A percentile compares a stretch with the other conserved stretches of the same genome.
Evolutionary conservation across 768 basidiomycete genomes (phyloP).

Genomic region (Fomitopsis serialis): DNA sequence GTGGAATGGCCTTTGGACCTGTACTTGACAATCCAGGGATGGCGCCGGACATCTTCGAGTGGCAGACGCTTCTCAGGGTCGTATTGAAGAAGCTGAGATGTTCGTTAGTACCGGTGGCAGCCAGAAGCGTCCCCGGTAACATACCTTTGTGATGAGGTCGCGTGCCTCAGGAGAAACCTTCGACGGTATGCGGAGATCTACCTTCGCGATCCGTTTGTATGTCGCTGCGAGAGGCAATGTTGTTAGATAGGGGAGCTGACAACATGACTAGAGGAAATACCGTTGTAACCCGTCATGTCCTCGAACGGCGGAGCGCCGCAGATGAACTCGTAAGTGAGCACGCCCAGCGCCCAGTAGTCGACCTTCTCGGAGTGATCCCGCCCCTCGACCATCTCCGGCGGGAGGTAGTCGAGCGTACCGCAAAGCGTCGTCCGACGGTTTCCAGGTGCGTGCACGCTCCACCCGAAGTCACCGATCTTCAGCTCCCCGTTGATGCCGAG

Average conservation of each 20-base stretch:
- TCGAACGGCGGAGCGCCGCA: constrained; percentile 85
- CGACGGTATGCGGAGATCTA: constrained; percentile 57
- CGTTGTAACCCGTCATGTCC: constrained; percentile 70
- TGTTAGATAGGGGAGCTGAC: neutral
- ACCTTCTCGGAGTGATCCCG: constrained; percentile 87
- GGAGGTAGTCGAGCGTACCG: constrained; percentile 94
- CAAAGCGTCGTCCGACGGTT: constrained; percentile 88
- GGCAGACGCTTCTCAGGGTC: constrained; percentile 75
- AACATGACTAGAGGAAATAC: constrained; percentile 33
- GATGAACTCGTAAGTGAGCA: constrained; percentile 94
- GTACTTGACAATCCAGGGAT: constrained; percentile 83
- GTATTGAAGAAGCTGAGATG: constrained; percentile 71
- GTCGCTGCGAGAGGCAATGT: constrained; percentile 50
- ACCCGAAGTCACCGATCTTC: constrained; percentile 98
- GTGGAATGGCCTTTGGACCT: constrained; percentile 40
- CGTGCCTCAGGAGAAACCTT: constrained; percentile 38
- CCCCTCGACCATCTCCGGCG: constrained; percentile 97
- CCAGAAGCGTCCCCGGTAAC: neutral
- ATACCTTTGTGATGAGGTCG: constrained; percentile 40
- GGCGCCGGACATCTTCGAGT: constrained; percentile 65
- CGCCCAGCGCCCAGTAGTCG: constrained; percentile 95
- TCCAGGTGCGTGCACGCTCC: constrained; percentile 95
- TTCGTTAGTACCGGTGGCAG: constrained; percentile 6
- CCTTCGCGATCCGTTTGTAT: constrained; percentile 81
- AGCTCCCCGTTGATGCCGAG: constrained; percentile 93